Base-by-base conservation (phyloP, 176 grass and related monocot genomes). In the Aegilops speltoides region DNA sequence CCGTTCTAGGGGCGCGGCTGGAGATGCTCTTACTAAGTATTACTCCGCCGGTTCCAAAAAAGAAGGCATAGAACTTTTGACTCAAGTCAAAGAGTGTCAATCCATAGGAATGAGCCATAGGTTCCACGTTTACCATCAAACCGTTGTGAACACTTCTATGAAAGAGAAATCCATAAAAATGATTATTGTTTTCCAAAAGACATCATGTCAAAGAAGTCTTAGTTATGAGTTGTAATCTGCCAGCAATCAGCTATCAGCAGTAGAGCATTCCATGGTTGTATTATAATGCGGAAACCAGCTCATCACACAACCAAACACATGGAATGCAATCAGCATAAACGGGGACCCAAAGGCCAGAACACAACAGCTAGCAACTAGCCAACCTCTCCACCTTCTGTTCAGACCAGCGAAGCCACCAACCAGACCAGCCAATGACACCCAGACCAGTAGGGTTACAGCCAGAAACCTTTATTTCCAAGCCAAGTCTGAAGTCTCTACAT, bases 401-500 rank as follows among this genome's bases (percentile, higher is more conserved):
- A 38, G 17, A 64, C 16, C 54, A 61, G 33, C 52, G 23, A 64
- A 63, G 60, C 68, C 31, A 22, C 63, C 73, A 68, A 12, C 3
- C 2, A 36, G 19, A 64, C 17, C 56, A 62, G 34, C 54, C 67
- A 80, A 80, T 34, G 29, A 34, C 46, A 36, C 31, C 34, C 32
- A 64, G 9, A 78, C 83, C 79, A 82, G 88, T 5, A 29, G 79
- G 64, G 54, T 56, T 83, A 84, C 88, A 90, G 73, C 50, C 8
- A 73, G 17, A 78, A 86, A 10, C 64, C 84, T 89, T 86, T 3
- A 46, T 81, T 68, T 60, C 33, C 77, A 85, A 75, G 78, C 48
- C 38, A 68, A 43, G 34, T 32, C 70, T 43, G 6, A 29, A 33
- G 1, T 36, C 5, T 9, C 76, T 4, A 7, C 37, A 38, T 38